These are phyloP conservation scores for Solanum bukasovii DNA, from an alignment of 257 asterid species.

Conservation along the genomic window DNA sequence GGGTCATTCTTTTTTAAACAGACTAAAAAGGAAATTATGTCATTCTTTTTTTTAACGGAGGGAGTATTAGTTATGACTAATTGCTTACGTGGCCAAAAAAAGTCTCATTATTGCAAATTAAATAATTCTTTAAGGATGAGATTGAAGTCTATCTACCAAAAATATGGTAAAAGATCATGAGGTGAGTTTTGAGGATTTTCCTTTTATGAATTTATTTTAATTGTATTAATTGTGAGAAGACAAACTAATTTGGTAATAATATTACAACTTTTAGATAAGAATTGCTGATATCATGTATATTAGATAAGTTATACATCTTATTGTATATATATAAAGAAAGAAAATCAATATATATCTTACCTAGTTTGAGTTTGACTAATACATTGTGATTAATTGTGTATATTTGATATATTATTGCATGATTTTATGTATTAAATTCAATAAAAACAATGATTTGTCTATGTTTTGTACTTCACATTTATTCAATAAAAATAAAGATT, in stretches of 20 bases:
- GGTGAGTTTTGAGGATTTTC: not conserved
- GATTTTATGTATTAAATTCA: not conserved
- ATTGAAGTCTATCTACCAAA: not conserved
- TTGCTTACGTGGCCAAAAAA: not conserved
- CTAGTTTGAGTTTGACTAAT: not conserved
- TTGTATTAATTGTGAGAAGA: not conserved
- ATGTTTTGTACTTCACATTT: not conserved
- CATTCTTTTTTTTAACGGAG: accelerated
- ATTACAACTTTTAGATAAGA: not conserved
- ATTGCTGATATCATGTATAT: not conserved
- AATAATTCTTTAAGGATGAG: not conserved
- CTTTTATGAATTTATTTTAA: not conserved
- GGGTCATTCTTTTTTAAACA: accelerated
- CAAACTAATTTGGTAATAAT: not conserved
- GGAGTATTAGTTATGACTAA: not conserved
- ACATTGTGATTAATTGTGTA: not conserved
- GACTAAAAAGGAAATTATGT: too few species aligned
- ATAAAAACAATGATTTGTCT: not conserved
- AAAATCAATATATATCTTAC: not conserved
- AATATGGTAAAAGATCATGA: not conserved
- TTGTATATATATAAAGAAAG: not conserved
- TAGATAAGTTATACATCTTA: not conserved
- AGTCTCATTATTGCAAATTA: not conserved
- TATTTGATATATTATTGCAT: not conserved
- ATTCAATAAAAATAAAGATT: too few species aligned